Base-by-base conservation (phyloP, 148 eudicot species). In the Mesembryanthemum crystallinum region DNA sequence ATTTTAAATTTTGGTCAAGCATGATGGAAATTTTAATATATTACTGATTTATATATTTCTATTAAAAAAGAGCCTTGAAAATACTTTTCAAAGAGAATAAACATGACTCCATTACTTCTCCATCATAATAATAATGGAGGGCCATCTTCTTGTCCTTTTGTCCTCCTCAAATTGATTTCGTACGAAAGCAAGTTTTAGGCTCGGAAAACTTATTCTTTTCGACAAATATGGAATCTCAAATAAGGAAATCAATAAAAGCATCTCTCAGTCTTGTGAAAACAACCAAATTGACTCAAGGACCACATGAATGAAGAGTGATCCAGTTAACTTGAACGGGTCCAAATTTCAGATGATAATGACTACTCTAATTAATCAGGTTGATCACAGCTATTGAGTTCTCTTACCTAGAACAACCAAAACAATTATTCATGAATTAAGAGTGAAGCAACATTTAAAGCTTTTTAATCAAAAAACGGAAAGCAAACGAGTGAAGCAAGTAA, bases 101-200 rank as follows among this genome's bases (percentile, higher is more conserved):
- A 23, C 37, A 20, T 65, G 13, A 18, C n/a, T 52, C 57, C 57
- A 52, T 52, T 52, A 52, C 57, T 37, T 37, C 47, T 39, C 71
- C 71, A 43, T 43, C 71, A 24, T 67, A 42, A 24, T 67, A 42
- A 67, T 10, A 43, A 25, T 67, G 52, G 71, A 43, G 71, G 71
- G 54, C 32, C 71, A 67, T 67, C 10, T 42, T 67, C 52, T 27
- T 42, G 45, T 67, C 25, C 32, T n/a, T 43, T 24, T 42, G 52
- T 39, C 23, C 20, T 35, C 17, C 20, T 23, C 35, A 35, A 27
- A 18, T 29, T 37, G 30, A 58, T 5, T 7, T 1, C 32, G 32
- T 18, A 42, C 8, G 51, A 30, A 59, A 73, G 24, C 33, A n/a
- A 68, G 17, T 25, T 39, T 11, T 2, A 55, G 67, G 35, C 73